Percentiles rank a stretch among this genome's conserved stretches.
Conservation (phyloP, 2,329 filamentous ascomycete genomes). For the Claviceps africana region DNA sequence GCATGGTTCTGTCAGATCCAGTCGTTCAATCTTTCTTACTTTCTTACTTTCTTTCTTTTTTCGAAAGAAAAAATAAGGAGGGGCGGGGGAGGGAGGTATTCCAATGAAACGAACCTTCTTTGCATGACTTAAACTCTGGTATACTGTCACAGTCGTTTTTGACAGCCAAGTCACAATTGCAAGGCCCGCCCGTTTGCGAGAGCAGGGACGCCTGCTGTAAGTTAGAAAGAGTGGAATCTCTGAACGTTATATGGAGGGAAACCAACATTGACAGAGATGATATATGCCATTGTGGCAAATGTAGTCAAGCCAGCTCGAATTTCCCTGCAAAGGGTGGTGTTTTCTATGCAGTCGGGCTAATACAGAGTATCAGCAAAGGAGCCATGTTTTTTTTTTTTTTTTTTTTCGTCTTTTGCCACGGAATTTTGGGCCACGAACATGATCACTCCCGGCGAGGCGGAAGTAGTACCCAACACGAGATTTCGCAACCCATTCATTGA, state of each 20-base stretch:
- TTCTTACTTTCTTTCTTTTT: too few species aligned
- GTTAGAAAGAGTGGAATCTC: neutral
- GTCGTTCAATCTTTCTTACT: too few species aligned
- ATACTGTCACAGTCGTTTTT: slow-evolving; percentile 35
- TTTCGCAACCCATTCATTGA: slow-evolving; percentile 2
- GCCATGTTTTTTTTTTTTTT: neutral
- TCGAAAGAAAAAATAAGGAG: too few species aligned
- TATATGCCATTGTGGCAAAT: slow-evolving; percentile 72
- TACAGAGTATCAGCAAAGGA: neutral
- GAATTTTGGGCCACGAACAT: neutral
- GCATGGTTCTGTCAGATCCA: slow-evolving; percentile 2
- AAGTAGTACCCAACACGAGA: slow-evolving; percentile 5
- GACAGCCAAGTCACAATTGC: slow-evolving; percentile 41
- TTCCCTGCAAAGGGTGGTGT: slow-evolving; percentile 61
- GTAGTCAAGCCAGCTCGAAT: slow-evolving; percentile 69
- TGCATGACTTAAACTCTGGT: slow-evolving; percentile 29
- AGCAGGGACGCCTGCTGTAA: slow-evolving; percentile 52
- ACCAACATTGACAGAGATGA: slow-evolving; percentile 57
- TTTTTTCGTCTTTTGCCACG: neutral
- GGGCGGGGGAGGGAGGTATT: too few species aligned
- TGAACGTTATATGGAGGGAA: neutral
- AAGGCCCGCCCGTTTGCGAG: slow-evolving; percentile 63
- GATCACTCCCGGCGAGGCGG: slow-evolving; percentile 2
- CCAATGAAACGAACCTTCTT: slow-evolving; percentile 24
- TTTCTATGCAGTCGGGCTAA: slow-evolving; percentile 52